phyloP scores from a whole-genome alignment of 768 basidiomycete genomes.

The Leccinum olivaceopallidum region DNA sequence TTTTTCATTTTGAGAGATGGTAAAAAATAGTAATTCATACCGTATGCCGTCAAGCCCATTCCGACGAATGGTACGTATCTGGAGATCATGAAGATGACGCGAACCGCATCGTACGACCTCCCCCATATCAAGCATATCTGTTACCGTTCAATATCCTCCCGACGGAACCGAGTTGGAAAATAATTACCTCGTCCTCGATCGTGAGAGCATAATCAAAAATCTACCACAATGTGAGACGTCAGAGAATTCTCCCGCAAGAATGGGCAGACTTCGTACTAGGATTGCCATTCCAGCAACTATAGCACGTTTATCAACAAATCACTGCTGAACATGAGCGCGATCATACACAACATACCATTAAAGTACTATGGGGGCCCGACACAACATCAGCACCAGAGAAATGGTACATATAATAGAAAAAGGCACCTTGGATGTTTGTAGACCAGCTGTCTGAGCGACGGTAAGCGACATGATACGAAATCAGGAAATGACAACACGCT shows the following conservation, averaged over 20 bases:
- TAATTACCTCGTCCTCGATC: not conserved
- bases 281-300: constrained; percentile 1
- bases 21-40: not conserved
- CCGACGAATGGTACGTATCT: not conserved
- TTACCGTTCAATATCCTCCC: not conserved
- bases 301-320: not conserved
- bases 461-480: not conserved
- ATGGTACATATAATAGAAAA: not conserved
- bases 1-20: not conserved
- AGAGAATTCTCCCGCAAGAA: not conserved
- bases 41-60: not conserved
- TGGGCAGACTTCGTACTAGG: not conserved
- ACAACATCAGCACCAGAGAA: not conserved
- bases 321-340: too few species aligned
- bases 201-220: constrained; percentile 1
- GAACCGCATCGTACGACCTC: not conserved
- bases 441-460: not conserved
- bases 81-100: not conserved
- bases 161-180: not conserved
- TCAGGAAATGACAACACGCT: not conserved
- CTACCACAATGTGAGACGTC: not conserved
- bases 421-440: not conserved
- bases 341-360: not conserved
- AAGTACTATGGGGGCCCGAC: not conserved
- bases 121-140: not conserved